Conservation (phyloP, 2,329 filamentous ascomycete species). For the Microsporum audouinii region DNA sequence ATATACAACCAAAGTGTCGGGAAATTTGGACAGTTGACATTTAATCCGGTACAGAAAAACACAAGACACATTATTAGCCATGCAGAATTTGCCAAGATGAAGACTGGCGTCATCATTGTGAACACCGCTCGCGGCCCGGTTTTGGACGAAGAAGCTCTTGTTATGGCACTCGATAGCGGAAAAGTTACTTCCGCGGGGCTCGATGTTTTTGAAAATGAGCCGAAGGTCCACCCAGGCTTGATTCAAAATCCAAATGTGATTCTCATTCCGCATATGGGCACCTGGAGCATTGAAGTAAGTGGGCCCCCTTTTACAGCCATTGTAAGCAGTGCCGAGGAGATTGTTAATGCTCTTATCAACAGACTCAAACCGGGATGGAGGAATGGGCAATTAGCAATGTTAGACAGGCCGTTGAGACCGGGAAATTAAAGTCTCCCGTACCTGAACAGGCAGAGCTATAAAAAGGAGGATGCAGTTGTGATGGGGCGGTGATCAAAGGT, state of each 20-base stretch:
- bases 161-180: slow-evolving; percentile 57
- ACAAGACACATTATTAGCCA: slow-evolving; percentile 67
- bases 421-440: slow-evolving; percentile 57
- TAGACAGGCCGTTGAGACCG: slow-evolving; percentile 48
- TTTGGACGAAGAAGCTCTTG: slow-evolving; percentile 70
- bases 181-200: slow-evolving; percentile 60
- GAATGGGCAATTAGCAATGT: slow-evolving; percentile 64
- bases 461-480: neutral
- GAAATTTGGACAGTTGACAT: neutral
- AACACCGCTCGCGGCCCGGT: slow-evolving; percentile 77
- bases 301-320: neutral
- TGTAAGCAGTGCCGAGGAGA: neutral
- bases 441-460: slow-evolving; percentile 50
- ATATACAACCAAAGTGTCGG: neutral
- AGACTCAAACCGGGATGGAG: slow-evolving; percentile 55
- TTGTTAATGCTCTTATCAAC: neutral
- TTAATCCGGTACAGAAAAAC: slow-evolving; percentile 35
- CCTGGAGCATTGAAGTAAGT: slow-evolving; percentile 56
- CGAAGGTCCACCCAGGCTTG: slow-evolving; percentile 60
- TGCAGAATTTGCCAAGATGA: slow-evolving; percentile 64
- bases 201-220: slow-evolving; percentile 76
- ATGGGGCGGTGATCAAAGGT: neutral
- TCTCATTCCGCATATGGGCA: slow-evolving; percentile 77
- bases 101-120: slow-evolving; percentile 61
- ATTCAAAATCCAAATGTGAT: slow-evolving; percentile 59